phyloP scores from a whole-genome alignment of 805 yeast genomes.

The Zygosaccharomyces rouxii region DNA sequence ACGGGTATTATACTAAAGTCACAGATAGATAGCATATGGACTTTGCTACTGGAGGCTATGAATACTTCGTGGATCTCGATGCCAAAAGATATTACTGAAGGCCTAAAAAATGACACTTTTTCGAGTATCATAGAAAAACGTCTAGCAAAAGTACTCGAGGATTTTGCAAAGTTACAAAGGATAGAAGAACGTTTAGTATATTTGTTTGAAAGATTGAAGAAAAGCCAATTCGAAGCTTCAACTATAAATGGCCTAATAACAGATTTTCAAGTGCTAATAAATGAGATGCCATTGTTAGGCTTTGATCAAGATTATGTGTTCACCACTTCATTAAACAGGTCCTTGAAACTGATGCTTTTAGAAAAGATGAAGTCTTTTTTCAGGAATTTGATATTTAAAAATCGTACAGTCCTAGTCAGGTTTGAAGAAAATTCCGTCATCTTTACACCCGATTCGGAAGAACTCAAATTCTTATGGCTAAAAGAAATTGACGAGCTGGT shows the following conservation, averaged over 20 bases:
- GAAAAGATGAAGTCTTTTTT: slow-evolving; percentile 1
- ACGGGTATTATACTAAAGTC: slow-evolving; percentile 40
- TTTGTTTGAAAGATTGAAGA: slow-evolving; percentile 1
- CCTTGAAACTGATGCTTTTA: slow-evolving; percentile 1
- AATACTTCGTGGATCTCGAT: slow-evolving; percentile 52
- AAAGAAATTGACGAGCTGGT: not conserved
- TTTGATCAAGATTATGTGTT: not conserved
- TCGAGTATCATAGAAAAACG: slow-evolving; percentile 41
- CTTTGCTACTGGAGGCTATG: slow-evolving; percentile 35
- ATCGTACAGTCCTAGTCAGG: slow-evolving; percentile 1
- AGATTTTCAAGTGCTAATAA: not conserved
- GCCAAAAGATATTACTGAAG: not conserved
- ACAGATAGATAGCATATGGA: slow-evolving; percentile 35
- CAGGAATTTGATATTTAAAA: not conserved
- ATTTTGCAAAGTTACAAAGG: slow-evolving; percentile 36
- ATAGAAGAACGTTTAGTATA: slow-evolving; percentile 4
- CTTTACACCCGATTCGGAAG: not conserved
- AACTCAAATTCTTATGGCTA: slow-evolving; percentile 6
- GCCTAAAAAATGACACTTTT: not conserved
- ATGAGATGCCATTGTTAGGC: not conserved
- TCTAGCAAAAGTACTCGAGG: slow-evolving; percentile 31
- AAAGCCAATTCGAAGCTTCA: not conserved
- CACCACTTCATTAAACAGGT: slow-evolving; percentile 6
- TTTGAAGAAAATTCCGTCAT: slow-evolving; percentile 2
- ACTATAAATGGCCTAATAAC: not conserved